phyloP scores from a whole-genome alignment of 2,329 filamentous ascomycete genomes.

The Colletotrichum kahawae region DNA sequence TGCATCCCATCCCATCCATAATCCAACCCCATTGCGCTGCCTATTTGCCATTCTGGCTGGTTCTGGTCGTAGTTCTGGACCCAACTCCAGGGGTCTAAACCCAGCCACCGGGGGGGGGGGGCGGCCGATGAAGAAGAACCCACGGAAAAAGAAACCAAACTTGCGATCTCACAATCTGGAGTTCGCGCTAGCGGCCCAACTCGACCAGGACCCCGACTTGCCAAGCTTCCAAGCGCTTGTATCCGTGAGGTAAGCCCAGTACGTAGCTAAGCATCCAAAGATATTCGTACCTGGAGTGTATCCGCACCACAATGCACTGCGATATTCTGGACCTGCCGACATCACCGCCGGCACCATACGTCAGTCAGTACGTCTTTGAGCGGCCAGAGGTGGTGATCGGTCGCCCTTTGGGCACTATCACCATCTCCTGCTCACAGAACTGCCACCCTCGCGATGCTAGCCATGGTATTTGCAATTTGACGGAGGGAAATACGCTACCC shows the following conservation, averaged over 20 bases:
- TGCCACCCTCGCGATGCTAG: background rate
- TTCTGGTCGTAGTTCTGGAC: background rate
- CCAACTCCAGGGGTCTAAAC: background rate
- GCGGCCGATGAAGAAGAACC: background rate
- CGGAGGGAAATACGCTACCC: background rate
- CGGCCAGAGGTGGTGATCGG: background rate
- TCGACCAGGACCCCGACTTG: constrained; percentile 10
- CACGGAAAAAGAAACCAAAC: constrained; percentile 2
- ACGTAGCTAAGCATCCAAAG: background rate
- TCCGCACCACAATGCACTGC: background rate
- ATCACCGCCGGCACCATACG: background rate
- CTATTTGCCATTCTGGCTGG: background rate
- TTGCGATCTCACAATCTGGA: constrained; percentile 14
- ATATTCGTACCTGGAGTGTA: background rate
- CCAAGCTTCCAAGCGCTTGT: constrained; percentile 10
- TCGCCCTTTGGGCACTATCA: background rate
- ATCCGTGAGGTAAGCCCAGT: background rate
- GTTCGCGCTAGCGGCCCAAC: constrained; percentile 18
- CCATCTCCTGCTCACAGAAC: background rate
- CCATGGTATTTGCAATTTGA: background rate
- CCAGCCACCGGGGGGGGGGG: background rate
- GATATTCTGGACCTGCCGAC: background rate
- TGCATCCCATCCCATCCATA: background rate
- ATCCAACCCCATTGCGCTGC: background rate
- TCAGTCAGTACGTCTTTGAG: background rate